Evolutionary conservation across 1,139 yeast species (phyloP), one percentile per base, ranked within the genome.

Genomic region (Candida sojae): DNA sequence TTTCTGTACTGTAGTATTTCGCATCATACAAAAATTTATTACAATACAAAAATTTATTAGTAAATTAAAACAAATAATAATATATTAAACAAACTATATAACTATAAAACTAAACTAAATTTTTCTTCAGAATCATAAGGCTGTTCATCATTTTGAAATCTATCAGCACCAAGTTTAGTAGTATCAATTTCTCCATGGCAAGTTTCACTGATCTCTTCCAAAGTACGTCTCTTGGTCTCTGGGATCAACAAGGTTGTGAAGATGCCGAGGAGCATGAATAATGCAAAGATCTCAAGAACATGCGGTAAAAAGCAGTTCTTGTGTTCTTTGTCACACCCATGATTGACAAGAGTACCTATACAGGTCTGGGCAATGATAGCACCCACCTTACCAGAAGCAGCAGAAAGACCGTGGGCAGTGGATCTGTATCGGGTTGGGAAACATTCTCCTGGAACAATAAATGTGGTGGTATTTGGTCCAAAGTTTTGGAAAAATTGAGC

Each of bases 391-490:
- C 99, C 99, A 45, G 83, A 68, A 47, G 96, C 98, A 57, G 99
- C 99, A 58, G 97, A 89, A 55, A 93, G 75, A 79, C 99, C 99
- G 67, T 93, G 99, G 48, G 98, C 97, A 58, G 97, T 86, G 40
- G 98, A 93, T 83, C 99, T 89, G 76, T 91, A 90, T 73, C 96
- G 83, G 44, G 99, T 93, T 66, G 99, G 99, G 89, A 80, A 93
- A 63, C 85, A 80, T 77, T 93, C 99, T 70, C 98, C 99, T 44
- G 99, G 98, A 61, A 90, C 83, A 62, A 93, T 82, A 73, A 93
- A 93, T 50, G 99, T 93, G 45, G 98, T 95, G 52, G 92, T 82
- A 80, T 93, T 93, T 66, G 99, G 98, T 65, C 96, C 96, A 60
- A 88, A 89, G 70, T 89, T 88, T 70, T 85, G 84, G 84, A 89